These are phyloP conservation scores for Russula emetica DNA, from an alignment of 768 basidiomycete species.

Conservation along the genomic window DNA sequence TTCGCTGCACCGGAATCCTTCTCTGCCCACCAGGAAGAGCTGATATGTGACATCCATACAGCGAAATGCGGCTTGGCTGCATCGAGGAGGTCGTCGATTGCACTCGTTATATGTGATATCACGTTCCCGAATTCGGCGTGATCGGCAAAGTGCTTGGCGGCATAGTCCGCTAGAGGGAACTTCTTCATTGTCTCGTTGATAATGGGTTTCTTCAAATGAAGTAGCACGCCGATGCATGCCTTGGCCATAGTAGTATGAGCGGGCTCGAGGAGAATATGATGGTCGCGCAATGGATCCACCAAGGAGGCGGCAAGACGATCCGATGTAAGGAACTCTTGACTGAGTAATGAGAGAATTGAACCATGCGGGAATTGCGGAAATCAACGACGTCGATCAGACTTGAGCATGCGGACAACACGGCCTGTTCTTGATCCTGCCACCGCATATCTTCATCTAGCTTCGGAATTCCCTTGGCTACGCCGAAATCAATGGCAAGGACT, in stretches of 20 bases:
- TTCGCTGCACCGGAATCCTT: not conserved
- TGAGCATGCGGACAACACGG: not conserved
- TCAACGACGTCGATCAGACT: not conserved
- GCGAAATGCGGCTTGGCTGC: not conserved
- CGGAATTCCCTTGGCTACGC: not conserved
- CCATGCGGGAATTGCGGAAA: not conserved
- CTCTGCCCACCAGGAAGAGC: slow-evolving; percentile 1
- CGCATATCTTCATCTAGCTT: not conserved
- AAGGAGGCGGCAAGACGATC: not conserved
- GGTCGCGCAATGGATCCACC: not conserved
- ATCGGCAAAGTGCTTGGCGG: slow-evolving; percentile 2
- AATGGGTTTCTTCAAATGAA: not conserved
- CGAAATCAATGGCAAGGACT: not conserved
- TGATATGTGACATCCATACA: not conserved
- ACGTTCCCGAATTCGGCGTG: not conserved
- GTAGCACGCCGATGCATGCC: not conserved
- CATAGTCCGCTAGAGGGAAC: not conserved
- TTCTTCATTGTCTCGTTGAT: not conserved
- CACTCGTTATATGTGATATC: not conserved
- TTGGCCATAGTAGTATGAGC: not conserved
- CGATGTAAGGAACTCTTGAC: not conserved
- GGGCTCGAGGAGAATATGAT: not conserved
- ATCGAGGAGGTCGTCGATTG: not conserved
- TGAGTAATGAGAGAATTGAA: not conserved
- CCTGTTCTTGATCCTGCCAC: slow-evolving; percentile 2